Percentiles rank a stretch among this genome's conserved stretches.
Conservation (phyloP, 2,329 filamentous ascomycete genomes). For the Talaromyces rugulosus region DNA sequence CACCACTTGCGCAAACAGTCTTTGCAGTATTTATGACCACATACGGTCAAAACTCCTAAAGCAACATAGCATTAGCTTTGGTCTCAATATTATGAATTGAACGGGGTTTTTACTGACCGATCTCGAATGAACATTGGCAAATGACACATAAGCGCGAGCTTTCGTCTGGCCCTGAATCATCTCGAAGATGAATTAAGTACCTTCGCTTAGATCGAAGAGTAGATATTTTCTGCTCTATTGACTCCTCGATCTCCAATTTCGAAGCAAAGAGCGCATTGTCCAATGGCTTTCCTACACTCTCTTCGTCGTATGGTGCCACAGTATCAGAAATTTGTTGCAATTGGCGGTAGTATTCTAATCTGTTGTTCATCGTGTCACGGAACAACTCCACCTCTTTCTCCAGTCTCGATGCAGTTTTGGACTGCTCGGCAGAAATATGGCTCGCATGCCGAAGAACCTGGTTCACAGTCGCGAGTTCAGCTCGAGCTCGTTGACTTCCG, state of each 20-base stretch:
- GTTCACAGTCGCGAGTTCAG: conserved; percentile 64
- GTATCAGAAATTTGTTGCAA: conserved; percentile 88
- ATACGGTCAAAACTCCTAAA: conserved; percentile 59
- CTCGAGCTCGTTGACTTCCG: conserved; percentile 52
- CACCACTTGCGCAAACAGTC: conserved; percentile 82
- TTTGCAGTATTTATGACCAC: conserved; percentile 89
- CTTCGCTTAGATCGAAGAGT: conserved; percentile 67
- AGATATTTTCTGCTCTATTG: conserved; percentile 56
- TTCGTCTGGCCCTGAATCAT: conserved; percentile 60
- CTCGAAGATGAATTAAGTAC: conserved; percentile 62
- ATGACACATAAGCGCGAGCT: conserved; percentile 73
- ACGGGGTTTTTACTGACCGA: conserved; percentile 58
- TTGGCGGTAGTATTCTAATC: conserved; percentile 86
- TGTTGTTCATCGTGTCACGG: conserved; percentile 73
- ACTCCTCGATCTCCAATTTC: conserved; percentile 46
- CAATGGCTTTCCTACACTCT: conserved; percentile 52
- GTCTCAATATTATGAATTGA: not conserved
- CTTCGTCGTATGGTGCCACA: conserved; percentile 68
- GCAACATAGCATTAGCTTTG: not conserved
- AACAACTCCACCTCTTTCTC: conserved; percentile 70
- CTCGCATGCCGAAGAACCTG: conserved; percentile 59
- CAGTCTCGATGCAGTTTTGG: conserved; percentile 47
- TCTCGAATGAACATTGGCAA: conserved; percentile 70
- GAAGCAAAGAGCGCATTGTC: conserved; percentile 46
- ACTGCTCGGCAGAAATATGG: conserved; percentile 48